Evolutionary conservation across 805 yeast genomes (phyloP).

Genomic region (Metschnikowia arizonensis): DNA sequence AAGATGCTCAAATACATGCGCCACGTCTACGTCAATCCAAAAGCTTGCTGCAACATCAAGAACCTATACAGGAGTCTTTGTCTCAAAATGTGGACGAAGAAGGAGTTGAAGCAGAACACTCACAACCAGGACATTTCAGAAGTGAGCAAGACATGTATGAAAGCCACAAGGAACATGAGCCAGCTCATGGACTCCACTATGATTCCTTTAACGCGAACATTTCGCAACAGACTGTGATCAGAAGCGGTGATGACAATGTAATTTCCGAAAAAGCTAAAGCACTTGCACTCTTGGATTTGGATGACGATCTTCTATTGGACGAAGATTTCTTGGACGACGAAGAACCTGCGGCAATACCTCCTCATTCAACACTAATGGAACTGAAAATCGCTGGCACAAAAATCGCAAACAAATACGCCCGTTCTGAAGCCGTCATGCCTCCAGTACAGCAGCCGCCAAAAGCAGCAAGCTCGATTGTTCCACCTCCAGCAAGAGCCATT

Average conservation of each 20-base stretch:
- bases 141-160: neutral
- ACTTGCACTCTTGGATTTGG: conserved; percentile 22
- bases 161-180: neutral
- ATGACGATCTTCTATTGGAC: conserved; percentile 30
- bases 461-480: conserved; percentile 4
- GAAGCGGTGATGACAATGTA: neutral
- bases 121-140: neutral
- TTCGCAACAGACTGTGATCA: conserved; percentile 2
- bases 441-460: neutral
- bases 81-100: neutral
- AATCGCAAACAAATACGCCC: conserved; percentile 3
- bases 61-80: neutral
- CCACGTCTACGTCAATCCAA: neutral
- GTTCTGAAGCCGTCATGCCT: neutral
- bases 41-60: neutral
- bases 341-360: neutral
- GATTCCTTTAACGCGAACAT: neutral
- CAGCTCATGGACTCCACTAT: neutral
- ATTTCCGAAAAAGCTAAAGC: conserved; percentile 11
- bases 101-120: neutral
- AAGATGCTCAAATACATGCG: neutral
- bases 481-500: conserved; percentile 9
- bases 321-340: conserved; percentile 39
- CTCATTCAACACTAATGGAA: neutral
- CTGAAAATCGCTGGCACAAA: conserved; percentile 6